Evolutionary conservation across 1,139 yeast genomes (phyloP).

Genomic region (Zygoascus meyerae): DNA sequence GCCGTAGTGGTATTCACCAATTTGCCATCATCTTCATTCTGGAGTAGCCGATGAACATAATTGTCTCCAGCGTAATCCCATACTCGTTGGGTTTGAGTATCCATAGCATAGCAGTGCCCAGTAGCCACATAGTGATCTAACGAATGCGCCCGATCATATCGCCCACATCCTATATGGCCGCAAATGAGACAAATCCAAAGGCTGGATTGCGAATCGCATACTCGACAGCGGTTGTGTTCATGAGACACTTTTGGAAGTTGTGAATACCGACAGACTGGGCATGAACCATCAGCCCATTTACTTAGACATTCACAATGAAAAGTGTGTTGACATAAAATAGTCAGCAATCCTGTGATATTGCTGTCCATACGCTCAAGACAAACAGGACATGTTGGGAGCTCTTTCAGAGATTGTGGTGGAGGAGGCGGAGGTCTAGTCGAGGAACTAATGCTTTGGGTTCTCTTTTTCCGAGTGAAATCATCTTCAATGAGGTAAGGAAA

Average conservation of each 20-base stretch:
- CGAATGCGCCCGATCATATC: conserved; percentile 86
- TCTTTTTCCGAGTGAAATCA: conserved; percentile 50
- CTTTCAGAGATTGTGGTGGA: conserved; percentile 40
- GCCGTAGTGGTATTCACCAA: conserved; percentile 14
- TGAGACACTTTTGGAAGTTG: conserved; percentile 30
- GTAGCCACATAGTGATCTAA: conserved; percentile 71
- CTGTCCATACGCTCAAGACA: conserved; percentile 89
- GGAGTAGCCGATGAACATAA: conserved; percentile 80
- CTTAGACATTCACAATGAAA: conserved; percentile 86
- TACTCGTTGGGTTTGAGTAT: conserved; percentile 72
- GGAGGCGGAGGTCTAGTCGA: conserved; percentile 29
- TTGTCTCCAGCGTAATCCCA: conserved; percentile 96
- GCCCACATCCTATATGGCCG: conserved; percentile 85
- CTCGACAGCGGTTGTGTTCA: conserved; percentile 32
- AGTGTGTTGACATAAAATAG: conserved; percentile 90
- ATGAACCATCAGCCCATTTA: conserved; percentile 86
- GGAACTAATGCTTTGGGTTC: conserved; percentile 1
- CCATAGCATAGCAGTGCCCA: conserved; percentile 92
- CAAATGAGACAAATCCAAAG: conserved; percentile 90
- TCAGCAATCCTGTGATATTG: conserved; percentile 69
- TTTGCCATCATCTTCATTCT: conserved; percentile 49
- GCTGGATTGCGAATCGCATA: conserved; percentile 60
- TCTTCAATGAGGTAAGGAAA: conserved; percentile 68
- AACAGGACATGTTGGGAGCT: conserved; percentile 90
- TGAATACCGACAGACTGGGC: conserved; percentile 88